Evolutionary conservation across 169 alveolate species (phyloP).

Genomic region (Neospora caninum): DNA sequence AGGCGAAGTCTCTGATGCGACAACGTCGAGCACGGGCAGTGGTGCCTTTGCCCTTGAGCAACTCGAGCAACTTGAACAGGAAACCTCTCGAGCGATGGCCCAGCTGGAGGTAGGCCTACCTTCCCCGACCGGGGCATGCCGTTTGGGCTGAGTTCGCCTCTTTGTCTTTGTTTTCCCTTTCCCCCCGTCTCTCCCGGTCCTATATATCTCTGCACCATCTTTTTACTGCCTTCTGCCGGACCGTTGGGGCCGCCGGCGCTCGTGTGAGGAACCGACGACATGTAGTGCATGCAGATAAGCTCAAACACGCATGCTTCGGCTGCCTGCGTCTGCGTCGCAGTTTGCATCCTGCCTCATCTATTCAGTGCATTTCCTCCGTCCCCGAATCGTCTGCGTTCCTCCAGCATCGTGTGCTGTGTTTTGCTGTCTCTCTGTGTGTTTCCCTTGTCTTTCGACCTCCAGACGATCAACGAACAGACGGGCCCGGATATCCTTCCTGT

Average conservation of each 20-base stretch:
- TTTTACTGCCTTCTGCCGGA: too few relatives aligned
- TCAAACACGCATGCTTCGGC: background rate
- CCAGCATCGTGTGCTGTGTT: too few relatives aligned
- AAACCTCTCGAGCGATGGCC: constrained; percentile 36
- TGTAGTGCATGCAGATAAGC: too few relatives aligned
- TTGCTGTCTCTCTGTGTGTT: background rate
- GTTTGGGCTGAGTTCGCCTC: background rate
- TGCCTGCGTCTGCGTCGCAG: background rate
- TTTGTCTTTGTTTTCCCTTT: background rate
- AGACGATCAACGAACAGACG: constrained; percentile 34
- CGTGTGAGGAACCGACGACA: too few relatives aligned
- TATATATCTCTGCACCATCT: too few relatives aligned
- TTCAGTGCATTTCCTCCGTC: too few relatives aligned
- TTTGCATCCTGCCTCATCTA: background rate
- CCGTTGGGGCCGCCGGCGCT: too few relatives aligned
- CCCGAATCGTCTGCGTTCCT: too few relatives aligned
- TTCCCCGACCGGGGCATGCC: too few relatives aligned
- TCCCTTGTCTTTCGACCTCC: too few relatives aligned
- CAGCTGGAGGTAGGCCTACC: background rate
- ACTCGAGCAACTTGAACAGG: constrained; percentile 19
- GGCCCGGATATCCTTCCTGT: constrained; percentile 30
- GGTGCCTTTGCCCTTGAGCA: constrained; percentile 42
- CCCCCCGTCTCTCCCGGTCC: background rate
- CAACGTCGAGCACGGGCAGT: constrained; percentile 35
- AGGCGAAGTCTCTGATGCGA: constrained; percentile 8